phyloP scores from a whole-genome alignment of 768 basidiomycete genomes.

The Thelephora aurantiotincta region DNA sequence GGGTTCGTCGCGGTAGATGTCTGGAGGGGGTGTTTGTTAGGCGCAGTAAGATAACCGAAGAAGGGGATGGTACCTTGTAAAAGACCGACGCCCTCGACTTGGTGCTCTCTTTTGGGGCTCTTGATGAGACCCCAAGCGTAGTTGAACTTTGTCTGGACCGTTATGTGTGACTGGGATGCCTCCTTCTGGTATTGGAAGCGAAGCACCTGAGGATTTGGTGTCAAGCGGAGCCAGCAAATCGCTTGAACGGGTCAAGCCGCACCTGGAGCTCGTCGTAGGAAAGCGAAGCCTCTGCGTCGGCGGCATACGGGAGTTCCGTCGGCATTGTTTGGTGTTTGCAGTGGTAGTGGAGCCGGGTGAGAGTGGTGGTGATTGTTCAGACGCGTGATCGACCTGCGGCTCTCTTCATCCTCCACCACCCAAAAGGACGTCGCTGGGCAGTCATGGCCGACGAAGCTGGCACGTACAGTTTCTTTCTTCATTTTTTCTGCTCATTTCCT shows the following conservation, averaged over 20 bases:
- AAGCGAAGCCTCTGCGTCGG: slow-evolving; percentile 82
- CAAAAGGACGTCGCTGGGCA: too few relatives aligned
- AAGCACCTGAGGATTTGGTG: slow-evolving; percentile 46
- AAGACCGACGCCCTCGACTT: slow-evolving; percentile 83
- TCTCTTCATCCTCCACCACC: too few relatives aligned
- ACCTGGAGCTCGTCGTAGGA: slow-evolving; percentile 88
- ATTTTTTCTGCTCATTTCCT: too few relatives aligned
- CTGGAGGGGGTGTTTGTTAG: slow-evolving; percentile 23
- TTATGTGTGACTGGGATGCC: slow-evolving; percentile 66
- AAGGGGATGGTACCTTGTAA: slow-evolving; percentile 54
- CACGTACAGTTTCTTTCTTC: neutral
- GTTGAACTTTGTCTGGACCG: slow-evolving; percentile 95
- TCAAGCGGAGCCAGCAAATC: neutral
- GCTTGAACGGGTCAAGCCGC: slow-evolving; percentile 6
- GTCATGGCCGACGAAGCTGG: neutral
- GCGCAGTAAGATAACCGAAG: neutral
- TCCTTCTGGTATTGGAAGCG: slow-evolving; percentile 84
- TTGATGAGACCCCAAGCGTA: slow-evolving; percentile 96
- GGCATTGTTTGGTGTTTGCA: slow-evolving; percentile 24
- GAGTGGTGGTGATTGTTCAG: too few relatives aligned
- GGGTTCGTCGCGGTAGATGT: slow-evolving; percentile 84
- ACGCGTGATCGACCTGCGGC: too few relatives aligned
- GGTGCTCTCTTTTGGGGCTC: slow-evolving; percentile 70
- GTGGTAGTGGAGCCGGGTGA: too few relatives aligned
- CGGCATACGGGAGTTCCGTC: slow-evolving; percentile 89